Evolutionary conservation across 805 yeast genomes (phyloP).

Genomic region (Clavispora vitiphila): DNA sequence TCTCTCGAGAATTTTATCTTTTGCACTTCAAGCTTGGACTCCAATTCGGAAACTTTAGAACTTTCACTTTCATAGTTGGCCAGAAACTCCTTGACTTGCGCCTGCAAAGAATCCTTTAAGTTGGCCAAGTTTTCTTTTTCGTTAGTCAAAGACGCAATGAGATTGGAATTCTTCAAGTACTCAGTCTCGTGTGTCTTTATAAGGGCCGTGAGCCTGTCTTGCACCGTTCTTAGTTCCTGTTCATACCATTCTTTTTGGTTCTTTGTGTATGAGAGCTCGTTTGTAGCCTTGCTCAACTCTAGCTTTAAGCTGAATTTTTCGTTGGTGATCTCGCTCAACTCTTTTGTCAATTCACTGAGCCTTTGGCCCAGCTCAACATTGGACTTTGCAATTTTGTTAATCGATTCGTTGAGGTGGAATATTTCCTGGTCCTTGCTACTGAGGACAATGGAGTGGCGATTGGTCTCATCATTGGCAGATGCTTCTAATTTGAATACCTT

Average conservation of each 20-base stretch:
- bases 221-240: slow-evolving; percentile 30
- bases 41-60: slow-evolving; percentile 16
- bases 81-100: slow-evolving; percentile 43
- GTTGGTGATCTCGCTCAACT: slow-evolving; percentile 32
- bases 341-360: slow-evolving; percentile 30
- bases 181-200: slow-evolving; percentile 37
- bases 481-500: slow-evolving; percentile 15
- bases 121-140: slow-evolving; percentile 29
- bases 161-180: slow-evolving; percentile 23
- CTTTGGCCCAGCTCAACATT: slow-evolving; percentile 34
- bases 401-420: slow-evolving; percentile 22
- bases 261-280: slow-evolving; percentile 28
- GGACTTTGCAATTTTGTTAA: slow-evolving; percentile 25
- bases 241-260: slow-evolving; percentile 40
- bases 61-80: slow-evolving; percentile 33
- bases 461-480: slow-evolving; percentile 8
- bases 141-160: slow-evolving; percentile 20
- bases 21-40: slow-evolving; percentile 39
- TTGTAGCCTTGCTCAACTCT: slow-evolving; percentile 28
- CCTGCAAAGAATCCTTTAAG: slow-evolving; percentile 20
- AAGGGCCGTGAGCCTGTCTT: slow-evolving; percentile 32
- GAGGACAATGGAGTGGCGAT: background rate
- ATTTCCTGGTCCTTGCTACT: slow-evolving; percentile 21
- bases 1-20: slow-evolving; percentile 37
- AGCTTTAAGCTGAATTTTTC: slow-evolving; percentile 34